These are phyloP conservation scores for Paecilomyces sp. DNA, from an alignment of 2,329 filamentous ascomycete species.

Conservation along the genomic window DNA sequence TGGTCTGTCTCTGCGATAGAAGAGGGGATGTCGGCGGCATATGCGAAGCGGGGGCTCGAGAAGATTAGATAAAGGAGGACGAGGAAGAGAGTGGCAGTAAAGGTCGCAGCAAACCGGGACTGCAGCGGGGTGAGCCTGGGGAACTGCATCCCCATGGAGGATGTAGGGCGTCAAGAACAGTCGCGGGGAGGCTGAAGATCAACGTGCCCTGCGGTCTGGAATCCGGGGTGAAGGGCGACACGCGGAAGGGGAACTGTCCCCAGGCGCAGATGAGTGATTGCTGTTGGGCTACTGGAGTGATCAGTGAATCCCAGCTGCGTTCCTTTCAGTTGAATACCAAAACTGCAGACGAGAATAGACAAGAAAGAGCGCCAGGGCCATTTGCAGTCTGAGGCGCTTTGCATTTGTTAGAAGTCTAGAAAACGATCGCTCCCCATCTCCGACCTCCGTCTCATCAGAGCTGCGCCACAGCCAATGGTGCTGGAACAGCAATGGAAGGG, in stretches of 20 bases:
- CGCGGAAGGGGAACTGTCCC: background rate
- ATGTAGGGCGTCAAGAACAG: conserved; percentile 6
- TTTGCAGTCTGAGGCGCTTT: background rate
- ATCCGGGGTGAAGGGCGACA: background rate
- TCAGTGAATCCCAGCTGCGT: background rate
- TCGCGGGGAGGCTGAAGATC: background rate
- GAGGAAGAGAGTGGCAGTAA: conserved; percentile 54
- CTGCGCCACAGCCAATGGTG: background rate
- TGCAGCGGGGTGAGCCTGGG: conserved; percentile 59
- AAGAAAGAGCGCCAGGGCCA: background rate
- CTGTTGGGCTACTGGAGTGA: background rate
- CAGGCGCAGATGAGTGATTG: background rate
- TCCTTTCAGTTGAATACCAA: background rate
- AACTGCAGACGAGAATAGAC: background rate
- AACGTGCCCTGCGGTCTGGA: background rate
- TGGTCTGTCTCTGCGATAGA: conserved; percentile 36
- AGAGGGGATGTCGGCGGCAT: conserved; percentile 51
- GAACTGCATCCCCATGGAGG: conserved; percentile 25
- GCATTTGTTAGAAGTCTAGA: background rate
- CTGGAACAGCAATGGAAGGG: background rate
- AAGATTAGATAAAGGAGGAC: conserved; percentile 56
- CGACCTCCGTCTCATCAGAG: background rate
- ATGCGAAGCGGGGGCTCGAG: conserved; percentile 52
- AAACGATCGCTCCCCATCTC: background rate
- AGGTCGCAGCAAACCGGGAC: conserved; percentile 63